Conservation (phyloP, 768 basidiomycete genomes). For the Tulasnella sp. region DNA sequence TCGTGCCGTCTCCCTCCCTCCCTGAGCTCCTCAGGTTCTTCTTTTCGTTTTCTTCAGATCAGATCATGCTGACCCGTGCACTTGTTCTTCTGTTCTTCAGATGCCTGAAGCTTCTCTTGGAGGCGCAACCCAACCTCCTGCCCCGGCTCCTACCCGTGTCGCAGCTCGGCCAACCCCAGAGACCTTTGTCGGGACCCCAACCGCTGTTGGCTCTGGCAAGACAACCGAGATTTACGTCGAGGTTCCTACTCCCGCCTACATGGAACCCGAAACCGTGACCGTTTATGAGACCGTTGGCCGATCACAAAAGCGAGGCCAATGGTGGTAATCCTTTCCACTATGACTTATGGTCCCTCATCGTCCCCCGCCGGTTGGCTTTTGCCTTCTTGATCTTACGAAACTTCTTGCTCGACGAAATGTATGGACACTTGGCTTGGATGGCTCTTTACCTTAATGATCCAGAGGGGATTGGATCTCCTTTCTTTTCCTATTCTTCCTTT, state of each 20-base stretch:
- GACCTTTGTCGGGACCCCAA: slow-evolving; percentile 7
- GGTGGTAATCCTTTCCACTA: background rate
- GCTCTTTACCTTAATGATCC: background rate
- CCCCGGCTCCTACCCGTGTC: slow-evolving; percentile 17
- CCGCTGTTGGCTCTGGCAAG: background rate
- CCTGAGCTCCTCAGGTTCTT: background rate
- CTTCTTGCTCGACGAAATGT: background rate
- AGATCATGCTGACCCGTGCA: background rate
- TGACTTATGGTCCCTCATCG: background rate
- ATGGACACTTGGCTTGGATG: background rate
- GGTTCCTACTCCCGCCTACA: slow-evolving; percentile 1
- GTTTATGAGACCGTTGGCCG: background rate
- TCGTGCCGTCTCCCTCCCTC: slow-evolving; percentile 15
- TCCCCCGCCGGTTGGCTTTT: background rate
- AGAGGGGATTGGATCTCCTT: slow-evolving; percentile 1
- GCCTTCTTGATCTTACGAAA: background rate
- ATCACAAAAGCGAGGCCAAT: background rate
- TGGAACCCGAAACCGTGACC: slow-evolving; percentile 2
- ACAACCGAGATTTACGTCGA: slow-evolving; percentile 9
- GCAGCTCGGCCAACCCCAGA: slow-evolving; percentile 16
- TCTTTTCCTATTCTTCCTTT: background rate
- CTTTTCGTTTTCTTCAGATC: background rate
- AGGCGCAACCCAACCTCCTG: slow-evolving; percentile 2
- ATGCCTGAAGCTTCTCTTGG: background rate
- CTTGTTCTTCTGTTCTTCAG: background rate